Conservation (phyloP, 2,329 filamentous ascomycete species). For the Cladorrhinum sp. region DNA sequence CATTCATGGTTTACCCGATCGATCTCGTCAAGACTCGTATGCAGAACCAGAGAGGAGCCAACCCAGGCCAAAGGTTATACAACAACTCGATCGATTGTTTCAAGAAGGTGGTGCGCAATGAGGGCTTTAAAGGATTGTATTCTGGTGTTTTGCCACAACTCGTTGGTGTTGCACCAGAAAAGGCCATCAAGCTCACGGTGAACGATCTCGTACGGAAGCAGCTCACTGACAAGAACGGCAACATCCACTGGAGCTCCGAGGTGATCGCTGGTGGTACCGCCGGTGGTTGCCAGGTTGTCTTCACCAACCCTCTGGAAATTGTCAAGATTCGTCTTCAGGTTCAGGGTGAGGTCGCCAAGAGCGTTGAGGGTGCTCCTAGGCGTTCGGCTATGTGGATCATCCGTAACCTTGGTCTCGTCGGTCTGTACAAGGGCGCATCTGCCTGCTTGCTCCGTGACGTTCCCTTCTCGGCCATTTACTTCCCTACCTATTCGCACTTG, state of each 20-base stretch:
- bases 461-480: constrained; percentile 98
- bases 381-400: constrained; percentile 98
- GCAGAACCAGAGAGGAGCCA: constrained; percentile 87
- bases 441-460: constrained; percentile 95
- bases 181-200: constrained; percentile 98
- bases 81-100: constrained; percentile 98
- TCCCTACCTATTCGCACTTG: constrained; percentile 91
- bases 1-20: constrained; percentile 99
- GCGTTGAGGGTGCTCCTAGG: constrained; percentile 74
- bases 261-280: constrained; percentile 84
- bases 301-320: constrained; percentile 97
- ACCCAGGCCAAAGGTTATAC: constrained; percentile 84
- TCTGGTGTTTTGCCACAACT: constrained; percentile 93
- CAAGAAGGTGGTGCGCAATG: constrained; percentile 87
- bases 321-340: constrained; percentile 99
- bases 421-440: constrained; percentile 93
- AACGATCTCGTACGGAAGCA: constrained; percentile 84
- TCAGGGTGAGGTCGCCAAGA: constrained; percentile 92
- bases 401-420: constrained; percentile 86
- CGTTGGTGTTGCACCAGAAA: constrained; percentile 96
- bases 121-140: constrained; percentile 86
- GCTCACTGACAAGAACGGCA: constrained; percentile 70
- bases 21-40: constrained; percentile 97
- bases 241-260: constrained; percentile 70
- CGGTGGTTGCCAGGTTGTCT: constrained; percentile 95